Conservation (phyloP, 75 land plant species). For the Pinus tabuliformis region DNA sequence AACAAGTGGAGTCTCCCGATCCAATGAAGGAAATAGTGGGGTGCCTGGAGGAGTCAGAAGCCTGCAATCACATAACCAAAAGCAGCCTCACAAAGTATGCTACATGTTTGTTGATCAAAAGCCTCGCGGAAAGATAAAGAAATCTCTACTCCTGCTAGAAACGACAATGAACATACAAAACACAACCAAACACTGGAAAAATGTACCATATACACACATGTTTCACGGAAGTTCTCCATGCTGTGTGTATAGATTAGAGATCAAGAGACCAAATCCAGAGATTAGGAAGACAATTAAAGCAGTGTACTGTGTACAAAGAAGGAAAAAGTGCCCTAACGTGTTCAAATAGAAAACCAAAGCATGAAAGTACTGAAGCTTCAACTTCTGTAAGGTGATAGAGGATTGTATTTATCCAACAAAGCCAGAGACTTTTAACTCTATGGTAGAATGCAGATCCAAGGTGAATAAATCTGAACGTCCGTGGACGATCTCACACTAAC, state of each 20-base stretch:
- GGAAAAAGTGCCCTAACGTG: neutral
- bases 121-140: neutral
- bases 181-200: no score
- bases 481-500: neutral
- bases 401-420: neutral
- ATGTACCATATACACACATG: no score
- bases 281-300: neutral
- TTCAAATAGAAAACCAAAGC: neutral
- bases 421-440: neutral
- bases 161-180: neutral
- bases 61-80: conserved; percentile 37
- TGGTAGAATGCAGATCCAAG: neutral
- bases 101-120: neutral
- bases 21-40: conserved; percentile 89
- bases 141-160: neutral
- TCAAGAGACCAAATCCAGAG: neutral
- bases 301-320: neutral
- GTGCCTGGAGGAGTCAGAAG: conserved; percentile 92
- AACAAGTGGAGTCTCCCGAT: conserved; percentile 50
- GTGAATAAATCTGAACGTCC: neutral
- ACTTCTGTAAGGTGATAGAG: neutral
- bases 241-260: no score
- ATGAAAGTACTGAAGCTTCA: neutral
- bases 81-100: conserved; percentile 1
- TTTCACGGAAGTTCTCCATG: no score